Evolutionary conservation across 352 stramenopile species (phyloP), one percentile per base, ranked within the genome.

Genomic region (Phytophthora hybrid): DNA sequence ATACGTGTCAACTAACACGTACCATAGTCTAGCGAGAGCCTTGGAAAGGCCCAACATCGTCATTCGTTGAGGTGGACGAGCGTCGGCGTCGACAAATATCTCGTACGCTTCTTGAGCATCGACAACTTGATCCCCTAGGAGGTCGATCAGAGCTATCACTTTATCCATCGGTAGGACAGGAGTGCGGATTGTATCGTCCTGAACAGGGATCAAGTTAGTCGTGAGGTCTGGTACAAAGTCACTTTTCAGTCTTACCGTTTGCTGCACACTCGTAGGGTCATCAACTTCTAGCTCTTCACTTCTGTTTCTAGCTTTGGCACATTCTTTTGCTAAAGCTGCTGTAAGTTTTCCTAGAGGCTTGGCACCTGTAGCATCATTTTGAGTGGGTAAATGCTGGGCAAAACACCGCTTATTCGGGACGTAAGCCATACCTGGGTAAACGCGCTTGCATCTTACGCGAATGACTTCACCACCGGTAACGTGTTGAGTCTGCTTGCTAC

Each of bases 81-180:
- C 62, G 18, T 81, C 77, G 16, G 52, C 62, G 2, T 80, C 69
- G 3, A 78, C 67, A 65, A 73, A 84, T 7, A 73, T 16, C 39
- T 91, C 77, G 57, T 92, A 94, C 3, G 73, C 71, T 56, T 89
- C 87, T 29, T 82, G 81, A 9, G 85, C 85, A 23, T 90, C 77
- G 4, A 78, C 79, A 0, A 94, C 85, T 59, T 85, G 69, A 19
- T 94, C 85, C 0, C 87, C 87, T 1, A 94, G 71, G 21, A 85
- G 78, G 64, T 94, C 85, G 19, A 94, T 75, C 34, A 94, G 41
- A 6, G 80, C 74, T 32, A 91, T 72, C 53, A 93, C 85, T 46
- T 80, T 78, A 16, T 86, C 71, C 16, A 80, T 71, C 0, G 82
- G 58, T 3, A 89, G 64, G 3, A 73, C 65, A 7, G 60, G 54